phyloP scores from a whole-genome alignment of 768 basidiomycete genomes.

The Udeniomyces megalosporus region DNA sequence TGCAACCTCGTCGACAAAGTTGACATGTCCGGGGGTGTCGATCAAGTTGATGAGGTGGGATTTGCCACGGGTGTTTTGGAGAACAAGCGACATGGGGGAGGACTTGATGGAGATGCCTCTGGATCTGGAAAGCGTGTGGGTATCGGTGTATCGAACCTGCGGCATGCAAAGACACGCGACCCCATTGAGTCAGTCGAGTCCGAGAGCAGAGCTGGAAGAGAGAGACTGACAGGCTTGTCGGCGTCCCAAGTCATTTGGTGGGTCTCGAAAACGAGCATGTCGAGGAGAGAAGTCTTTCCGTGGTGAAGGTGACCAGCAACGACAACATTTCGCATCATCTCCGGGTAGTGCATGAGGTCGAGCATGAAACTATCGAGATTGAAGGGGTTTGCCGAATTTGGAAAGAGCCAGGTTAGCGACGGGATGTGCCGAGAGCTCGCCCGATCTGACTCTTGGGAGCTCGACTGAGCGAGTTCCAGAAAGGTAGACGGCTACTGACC shows the following conservation, averaged over 20 bases:
- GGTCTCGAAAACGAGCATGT: slow-evolving; percentile 94
- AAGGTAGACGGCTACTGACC: too few species aligned
- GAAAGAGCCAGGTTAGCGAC: background rate
- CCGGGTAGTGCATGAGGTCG: slow-evolving; percentile 76
- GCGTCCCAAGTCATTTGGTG: slow-evolving; percentile 90
- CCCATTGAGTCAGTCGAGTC: slow-evolving; percentile 1
- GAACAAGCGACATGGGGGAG: slow-evolving; percentile 82
- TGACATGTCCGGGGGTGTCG: slow-evolving; percentile 95
- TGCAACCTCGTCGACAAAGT: slow-evolving; percentile 96
- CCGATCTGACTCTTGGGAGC: background rate
- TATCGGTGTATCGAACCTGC: slow-evolving; percentile 89
- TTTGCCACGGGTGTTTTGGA: slow-evolving; percentile 71
- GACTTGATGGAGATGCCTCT: slow-evolving; percentile 92
- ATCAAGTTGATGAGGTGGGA: slow-evolving; percentile 85
- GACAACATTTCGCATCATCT: slow-evolving; percentile 90
- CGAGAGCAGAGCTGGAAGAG: background rate
- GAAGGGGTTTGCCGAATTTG: too few species aligned
- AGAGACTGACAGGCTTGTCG: slow-evolving; percentile 56
- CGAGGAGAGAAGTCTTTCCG: slow-evolving; percentile 90
- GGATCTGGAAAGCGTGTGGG: slow-evolving; percentile 71
- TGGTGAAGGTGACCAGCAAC: slow-evolving; percentile 94
- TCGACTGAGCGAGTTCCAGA: background rate
- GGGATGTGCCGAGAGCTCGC: background rate
- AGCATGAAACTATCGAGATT: slow-evolving; percentile 54
- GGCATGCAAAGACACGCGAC: slow-evolving; percentile 1